Evolutionary conservation across 345 rosid species (phyloP), one percentile per base, ranked within the genome.

Genomic region (Eucalyptus camaldulensis): DNA sequence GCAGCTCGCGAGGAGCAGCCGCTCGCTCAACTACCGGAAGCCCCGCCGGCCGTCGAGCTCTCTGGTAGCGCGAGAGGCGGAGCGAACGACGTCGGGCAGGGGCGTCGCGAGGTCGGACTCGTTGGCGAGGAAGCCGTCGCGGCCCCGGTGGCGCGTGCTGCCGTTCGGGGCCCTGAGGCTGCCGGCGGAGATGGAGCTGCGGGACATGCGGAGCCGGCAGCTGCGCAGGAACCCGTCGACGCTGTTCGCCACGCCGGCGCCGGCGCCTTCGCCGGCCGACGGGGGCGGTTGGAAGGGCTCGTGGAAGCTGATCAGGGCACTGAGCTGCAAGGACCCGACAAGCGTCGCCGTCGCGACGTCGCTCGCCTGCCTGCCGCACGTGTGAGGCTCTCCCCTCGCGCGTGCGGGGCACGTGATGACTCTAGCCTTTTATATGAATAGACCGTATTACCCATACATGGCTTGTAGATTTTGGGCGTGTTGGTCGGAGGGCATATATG

Each of bases 181-280:
- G 24, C 96, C 97, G 8, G 93, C 92, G 45, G 96, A 90, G 90
- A 94, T 94, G 91, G 96, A 95, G 87, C 94, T 96, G 6, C 92
- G 90, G 45, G 98, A 96, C 87, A 96, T 96, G 21, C 94, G 92
- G 60, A 96, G 60, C 94, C 94, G 97, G 44, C 99, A 96, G 91
- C 86, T 56, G 88, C 96, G 97, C 80, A 95, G 95, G 88, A 93
- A 27, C 88, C 91, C 94, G 2, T 90, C 94, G 56, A 89, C 89
- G 43, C 88, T 95, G 93, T 92, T 96, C 47, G 90, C 93, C 1
- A 44, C 92, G 49, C 31, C 83, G 87, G 45, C 16, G 10, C 51
- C 33, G 45, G 9, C 83, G 25, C 25, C 49, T 22, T 6, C 83
- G 17, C 91, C 93, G 29, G 67, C 49, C 17, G 67, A 90, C 88